Percentiles rank a stretch among this genome's conserved stretches.
Conservation (phyloP, 2,329 filamentous ascomycete species). For the Penicillium sp. region DNA sequence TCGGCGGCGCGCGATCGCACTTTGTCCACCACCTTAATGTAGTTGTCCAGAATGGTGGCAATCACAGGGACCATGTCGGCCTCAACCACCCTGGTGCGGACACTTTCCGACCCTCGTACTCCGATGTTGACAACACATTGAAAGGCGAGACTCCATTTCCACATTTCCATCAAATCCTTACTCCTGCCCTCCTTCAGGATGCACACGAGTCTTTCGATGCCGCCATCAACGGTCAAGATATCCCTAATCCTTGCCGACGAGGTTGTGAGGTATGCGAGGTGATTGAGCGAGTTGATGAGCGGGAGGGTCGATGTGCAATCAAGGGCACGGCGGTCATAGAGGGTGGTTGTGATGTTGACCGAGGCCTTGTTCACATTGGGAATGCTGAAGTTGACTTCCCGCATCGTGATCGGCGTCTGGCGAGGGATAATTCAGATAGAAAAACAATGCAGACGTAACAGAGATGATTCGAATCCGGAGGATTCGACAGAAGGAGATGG, state of each 20-base stretch:
- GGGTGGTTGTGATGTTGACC: conserved; percentile 95
- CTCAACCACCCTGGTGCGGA: conserved; percentile 93
- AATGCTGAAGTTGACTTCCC: conserved; percentile 99
- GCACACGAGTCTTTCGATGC: conserved; percentile 93
- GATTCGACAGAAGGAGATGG: conserved; percentile 6
- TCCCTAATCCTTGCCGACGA: conserved; percentile 96
- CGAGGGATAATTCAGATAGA: conserved; percentile 1
- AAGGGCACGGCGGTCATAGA: conserved; percentile 95
- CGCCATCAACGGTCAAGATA: conserved; percentile 97
- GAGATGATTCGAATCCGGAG: conserved; percentile 9
- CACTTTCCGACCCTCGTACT: conserved; percentile 89
- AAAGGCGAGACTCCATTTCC: conserved; percentile 99
- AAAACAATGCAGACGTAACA: conserved; percentile 2
- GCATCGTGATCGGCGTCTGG: conserved; percentile 66
- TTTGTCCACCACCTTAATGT: conserved; percentile 94
- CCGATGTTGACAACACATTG: conserved; percentile 99
- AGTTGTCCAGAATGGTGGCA: conserved; percentile 96
- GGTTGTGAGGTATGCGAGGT: conserved; percentile 96
- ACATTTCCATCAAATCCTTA: conserved; percentile 99
- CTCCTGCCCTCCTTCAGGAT: conserved; percentile 97
- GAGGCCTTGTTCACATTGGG: conserved; percentile 99
- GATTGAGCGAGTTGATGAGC: conserved; percentile 98
- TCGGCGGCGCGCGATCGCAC: conserved; percentile 84
- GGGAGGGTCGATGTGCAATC: conserved; percentile 98
- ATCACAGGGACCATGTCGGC: conserved; percentile 99